Evolutionary conservation across 768 basidiomycete genomes (phyloP), one percentile per base, ranked within the genome.

Genomic region (Hortiboletus flavorubellus): DNA sequence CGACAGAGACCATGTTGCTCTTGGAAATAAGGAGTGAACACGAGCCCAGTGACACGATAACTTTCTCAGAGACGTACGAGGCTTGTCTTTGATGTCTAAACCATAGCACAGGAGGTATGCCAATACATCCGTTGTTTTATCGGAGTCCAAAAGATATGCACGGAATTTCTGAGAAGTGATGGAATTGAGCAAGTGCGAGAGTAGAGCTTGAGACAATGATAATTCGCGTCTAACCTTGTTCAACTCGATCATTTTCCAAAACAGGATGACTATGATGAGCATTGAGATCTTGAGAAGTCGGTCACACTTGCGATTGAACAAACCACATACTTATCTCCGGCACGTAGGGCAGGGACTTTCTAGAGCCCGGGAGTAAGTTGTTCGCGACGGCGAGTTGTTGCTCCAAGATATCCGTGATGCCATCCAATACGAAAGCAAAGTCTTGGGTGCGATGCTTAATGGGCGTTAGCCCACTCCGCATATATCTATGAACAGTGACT

Each of bases 1-100:
- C 96, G 83, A 64, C 94, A 90, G 10, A 97, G 75, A 0, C 94
- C 94, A 60, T 96, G 91, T 73, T 95, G 90, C 61, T 94, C 94
- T 93, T 63, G 38, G 58, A 14, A 55, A 14, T 11, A 38, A 26
- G 26, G 4, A 35, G 35, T 59, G n/a, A 64, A 52, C 47, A 54
- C 16, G 10, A 35, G 37, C 40, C 34, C 52, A 12, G 60, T 15
- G 23, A 43, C n/a, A 51, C 12, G 33, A 44, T 10, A 18, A 18
- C 11, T 21, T 45, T 55, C 31, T 38, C 49, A 45, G 11, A 42
- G 37, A 71, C 85, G 67, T 66, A 96, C 93, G 85, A 56, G 93
- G 89, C 72, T 92, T 93, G 65, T 98, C 95, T 71, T 97, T 97
- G 65, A 93, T 85, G 57, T 95, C 92, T 29, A 97, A 76, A 46